Percentiles rank a stretch among this genome's conserved stretches.
Evolutionary conservation across 2,329 filamentous ascomycete species (phyloP).

Genomic region (Canariomyces notabilis): DNA sequence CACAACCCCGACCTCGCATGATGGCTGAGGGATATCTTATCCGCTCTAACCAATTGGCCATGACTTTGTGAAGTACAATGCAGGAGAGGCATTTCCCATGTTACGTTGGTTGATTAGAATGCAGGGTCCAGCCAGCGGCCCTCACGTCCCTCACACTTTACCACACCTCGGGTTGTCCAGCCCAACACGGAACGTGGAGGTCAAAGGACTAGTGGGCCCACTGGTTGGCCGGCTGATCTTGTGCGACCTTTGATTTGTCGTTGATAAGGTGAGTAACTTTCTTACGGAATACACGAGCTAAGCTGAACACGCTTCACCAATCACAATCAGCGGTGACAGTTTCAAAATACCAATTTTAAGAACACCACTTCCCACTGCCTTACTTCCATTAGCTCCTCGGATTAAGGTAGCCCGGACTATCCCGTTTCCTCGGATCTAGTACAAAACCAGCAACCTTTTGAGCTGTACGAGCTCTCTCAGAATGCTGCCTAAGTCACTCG

Average conservation of each 20-base stretch:
- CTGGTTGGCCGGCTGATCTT: neutral
- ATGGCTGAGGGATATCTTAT: conserved; percentile 8
- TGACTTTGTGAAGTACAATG: neutral
- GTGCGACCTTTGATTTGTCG: neutral
- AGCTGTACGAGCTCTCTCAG: too few species aligned
- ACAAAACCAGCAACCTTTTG: too few species aligned
- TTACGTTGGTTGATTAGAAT: neutral
- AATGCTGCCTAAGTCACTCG: too few species aligned
- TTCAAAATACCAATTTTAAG: too few species aligned
- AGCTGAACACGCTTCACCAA: neutral
- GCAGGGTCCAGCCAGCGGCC: neutral
- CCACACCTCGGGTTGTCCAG: neutral
- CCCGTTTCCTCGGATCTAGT: too few species aligned
- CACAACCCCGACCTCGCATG: too few species aligned
- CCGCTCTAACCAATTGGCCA: conserved; percentile 6
- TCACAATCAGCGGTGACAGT: neutral
- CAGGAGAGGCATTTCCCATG: neutral
- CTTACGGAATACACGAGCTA: neutral
- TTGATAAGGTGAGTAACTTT: neutral
- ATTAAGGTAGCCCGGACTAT: too few species aligned
- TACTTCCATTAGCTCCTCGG: too few species aligned
- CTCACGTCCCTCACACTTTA: neutral
- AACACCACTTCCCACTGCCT: too few species aligned
- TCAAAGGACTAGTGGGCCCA: neutral
- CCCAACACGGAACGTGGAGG: too few species aligned